Percentiles rank a stretch among this genome's conserved stretches.
Evolutionary conservation across 441 rosid genomes (phyloP).

Genomic region (Brassica balearica): DNA sequence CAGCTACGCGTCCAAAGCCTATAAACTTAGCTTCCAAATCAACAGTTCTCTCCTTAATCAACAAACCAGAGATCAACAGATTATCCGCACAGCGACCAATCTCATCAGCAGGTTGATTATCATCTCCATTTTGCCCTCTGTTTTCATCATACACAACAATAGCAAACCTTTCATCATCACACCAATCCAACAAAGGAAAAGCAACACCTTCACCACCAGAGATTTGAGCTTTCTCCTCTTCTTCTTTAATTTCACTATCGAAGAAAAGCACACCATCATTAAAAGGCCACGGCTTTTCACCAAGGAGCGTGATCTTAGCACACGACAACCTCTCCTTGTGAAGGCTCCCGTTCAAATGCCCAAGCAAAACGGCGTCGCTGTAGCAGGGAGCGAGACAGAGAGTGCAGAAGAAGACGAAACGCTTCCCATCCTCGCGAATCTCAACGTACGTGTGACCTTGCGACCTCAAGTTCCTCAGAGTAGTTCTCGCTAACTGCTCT

Average conservation of each 20-base stretch:
- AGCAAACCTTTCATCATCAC: conserved; percentile 53
- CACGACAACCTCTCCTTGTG: conserved; percentile 73
- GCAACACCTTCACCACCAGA: conserved; percentile 27
- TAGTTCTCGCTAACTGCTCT: conserved; percentile 69
- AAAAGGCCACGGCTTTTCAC: conserved; percentile 89
- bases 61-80: conserved; percentile 60
- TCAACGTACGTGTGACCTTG: conserved; percentile 84
- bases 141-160: conserved; percentile 58
- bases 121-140: neutral
- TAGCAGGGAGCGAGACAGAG: conserved; percentile 86
- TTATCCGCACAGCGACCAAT: conserved; percentile 31
- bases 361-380: conserved; percentile 68
- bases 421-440: conserved; percentile 78
- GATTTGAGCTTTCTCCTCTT: conserved; percentile 40
- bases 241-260: conserved; percentile 39
- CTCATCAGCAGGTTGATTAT: neutral
- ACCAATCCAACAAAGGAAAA: conserved; percentile 45
- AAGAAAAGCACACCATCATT: conserved; percentile 89
- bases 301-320: conserved; percentile 73
- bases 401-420: conserved; percentile 78
- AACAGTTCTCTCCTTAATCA: conserved; percentile 64
- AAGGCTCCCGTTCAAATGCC: conserved; percentile 81
- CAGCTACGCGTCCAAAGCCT: conserved; percentile 78
- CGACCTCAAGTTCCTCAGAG: conserved; percentile 60
- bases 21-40: conserved; percentile 60